These are phyloP conservation scores for Globomyces sp. DNA, from an alignment of 371 early-diverging fungal genomes.

Conservation along the genomic window DNA sequence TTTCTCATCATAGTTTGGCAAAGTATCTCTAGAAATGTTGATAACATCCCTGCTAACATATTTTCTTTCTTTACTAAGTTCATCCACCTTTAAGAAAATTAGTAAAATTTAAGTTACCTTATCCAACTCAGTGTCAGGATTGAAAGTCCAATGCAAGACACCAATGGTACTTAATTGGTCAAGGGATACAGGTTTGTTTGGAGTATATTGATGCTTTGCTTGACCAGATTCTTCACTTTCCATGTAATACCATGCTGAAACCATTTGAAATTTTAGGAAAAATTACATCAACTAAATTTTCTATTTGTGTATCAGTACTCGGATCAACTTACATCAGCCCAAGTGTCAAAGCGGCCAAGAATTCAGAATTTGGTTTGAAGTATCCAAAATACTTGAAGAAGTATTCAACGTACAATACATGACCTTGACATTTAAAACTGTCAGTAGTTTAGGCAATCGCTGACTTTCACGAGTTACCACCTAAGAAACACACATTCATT, in stretches of 20 bases:
- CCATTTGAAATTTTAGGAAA: constrained; percentile 18
- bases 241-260: constrained; percentile 41
- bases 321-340: too few relatives aligned
- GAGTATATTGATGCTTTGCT: constrained; percentile 69
- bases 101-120: constrained; percentile 16
- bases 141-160: constrained; percentile 71
- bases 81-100: constrained; percentile 46
- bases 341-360: too few relatives aligned
- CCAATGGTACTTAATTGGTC: constrained; percentile 63
- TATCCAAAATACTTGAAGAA: too few relatives aligned
- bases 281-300: too few relatives aligned
- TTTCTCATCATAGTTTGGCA: constrained; percentile 85
- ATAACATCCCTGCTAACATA: constrained; percentile 92
- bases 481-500: too few relatives aligned
- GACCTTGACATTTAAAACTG: too few relatives aligned
- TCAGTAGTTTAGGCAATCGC: too few relatives aligned
- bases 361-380: too few relatives aligned
- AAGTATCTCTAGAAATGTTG: constrained; percentile 69
- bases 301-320: too few relatives aligned
- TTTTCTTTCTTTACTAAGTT: constrained; percentile 65
- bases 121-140: constrained; percentile 49
- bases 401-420: too few relatives aligned
- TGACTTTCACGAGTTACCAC: too few relatives aligned
- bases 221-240: constrained; percentile 60
- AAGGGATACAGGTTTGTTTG: constrained; percentile 57